Evolutionary conservation across 208 protist species (phyloP), one percentile per base, ranked within the genome.

Genomic region (Trichomonas vaginalis): DNA sequence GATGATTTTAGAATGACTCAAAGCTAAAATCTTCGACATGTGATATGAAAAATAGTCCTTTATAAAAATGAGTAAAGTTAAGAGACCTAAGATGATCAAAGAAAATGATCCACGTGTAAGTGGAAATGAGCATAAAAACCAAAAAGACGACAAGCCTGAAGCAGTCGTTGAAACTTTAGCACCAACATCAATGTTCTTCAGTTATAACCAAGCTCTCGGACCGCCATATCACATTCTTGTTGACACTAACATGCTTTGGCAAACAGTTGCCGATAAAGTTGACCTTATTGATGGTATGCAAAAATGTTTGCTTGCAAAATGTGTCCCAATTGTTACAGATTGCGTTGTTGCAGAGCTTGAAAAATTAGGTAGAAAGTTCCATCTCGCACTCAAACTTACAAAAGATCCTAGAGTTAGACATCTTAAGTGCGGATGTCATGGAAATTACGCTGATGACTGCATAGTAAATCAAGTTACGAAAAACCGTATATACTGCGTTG

Each of bases 181-280:
- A 87, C 49, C 61, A 51, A 80, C n/a, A 32, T 48, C 48, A 82
- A 42, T 99, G 96, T 99, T 99, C 96, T 99, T 99, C 47, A 98
- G 97, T 62, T 99, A 99, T 97, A 99, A 99, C 98, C 35, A 62
- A n/a, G 42, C 96, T 23, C 82, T 97, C 3, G 96, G 98, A 10
- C 99, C 99, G 32, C 99, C 99, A 83, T 99, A 99, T 97, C 98
- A 98, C 96, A 97, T 99, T 32, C 98, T 99, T 96, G 96, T 99
- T 17, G 99, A 99, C 96, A 99, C 99, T 2, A 99, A 99, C 98
- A 99, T 99, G 96, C 99, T 99, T 96, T 99, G 99, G 97, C 99
- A 99, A 96, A 99, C 98, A n/a, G 99, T 99, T 97, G 98, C 99
- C 96, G 99, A 99, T 97, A 99, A 99, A 96, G 98, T 99, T 39